Evolutionary conservation across 345 rosid species (phyloP), one percentile per base, ranked within the genome.

Genomic region (Isatis tinctoria): DNA sequence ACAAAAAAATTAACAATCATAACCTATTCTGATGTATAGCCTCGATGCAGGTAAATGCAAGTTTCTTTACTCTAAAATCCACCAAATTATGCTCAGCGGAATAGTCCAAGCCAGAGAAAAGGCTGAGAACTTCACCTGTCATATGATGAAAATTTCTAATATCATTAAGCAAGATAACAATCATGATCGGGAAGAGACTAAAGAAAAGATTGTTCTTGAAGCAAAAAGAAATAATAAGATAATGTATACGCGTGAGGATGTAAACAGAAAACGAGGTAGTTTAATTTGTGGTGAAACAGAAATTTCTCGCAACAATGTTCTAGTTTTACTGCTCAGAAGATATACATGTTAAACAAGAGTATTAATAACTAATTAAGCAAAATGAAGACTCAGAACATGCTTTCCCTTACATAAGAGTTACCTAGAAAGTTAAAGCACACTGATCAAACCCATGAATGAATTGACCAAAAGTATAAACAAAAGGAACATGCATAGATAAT

Each of bases 21-120:
- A 74, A 92, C 99, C 99, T 87, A 68, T 96, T 89, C 74, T 88
- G 84, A 84, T 87, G 81, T 74, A 88, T 73, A 66, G 98, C 97
- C 69, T 85, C 87, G 69, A 92, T 77, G 83, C 94, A 95, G 58
- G 81, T 71, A 73, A 86, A 85, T 51, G 88, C 83, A 39, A 92
- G 86, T 72, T 78, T 78, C 80, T 89, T 87, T 82, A 92, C 89
- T 74, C 95, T 89, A 79, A 82, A 86, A 67, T 85, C 98, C 85
- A 86, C 98, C 81, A 87, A 74, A 79, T 82, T 77, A 69, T 30
- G 76, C 63, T 81, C 74, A 22, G 81, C 58, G 60, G 78, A 65
- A 78, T 87, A 85, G 74, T 87, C 87, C 71, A 39, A 39, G 66
- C 93, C 88, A 32, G 85, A 82, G 79, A 96, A 90, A 63, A 92